Evolutionary conservation across 306 rosid species (phyloP), one percentile per base, ranked within the genome.

Genomic region (Rubus parviflorus): DNA sequence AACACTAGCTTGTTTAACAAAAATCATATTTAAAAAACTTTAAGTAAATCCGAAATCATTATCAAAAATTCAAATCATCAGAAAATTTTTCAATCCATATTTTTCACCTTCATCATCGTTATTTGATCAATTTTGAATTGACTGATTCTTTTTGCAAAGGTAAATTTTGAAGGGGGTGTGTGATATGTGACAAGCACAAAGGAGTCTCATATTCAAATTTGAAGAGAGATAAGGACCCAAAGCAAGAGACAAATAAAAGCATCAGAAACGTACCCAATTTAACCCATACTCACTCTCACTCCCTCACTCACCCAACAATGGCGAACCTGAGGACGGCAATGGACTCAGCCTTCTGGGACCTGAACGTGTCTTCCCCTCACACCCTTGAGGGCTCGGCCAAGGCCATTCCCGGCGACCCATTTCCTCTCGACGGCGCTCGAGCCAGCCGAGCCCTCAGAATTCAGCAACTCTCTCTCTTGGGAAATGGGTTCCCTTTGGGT

Each of bases 341-440:
- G 87, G 98, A 92, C 80, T 90, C 97, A 0, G 75, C 91, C 22
- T 94, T 92, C 85, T 86, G 93, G 95, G 95, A 92, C 77, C 58
- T 85, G 56, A 87, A 92, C 76, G 77, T 92, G 17, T 76, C 97
- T 0, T 85, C 98, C 0, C 90, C 98, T 69, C 96, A 73, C 41
- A 72, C 75, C 79, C 83, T 90, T 3, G 90, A 88, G 14, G 97
- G 97, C 17, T 53, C 83, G 15, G 95, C 87, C 52, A 90, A 89
- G 80, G 77, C 81, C 54, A 81, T 94, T 4, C 97, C 97, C 0
- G 97, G 93, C 19, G 88, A 84, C 62, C 91, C 98, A 0, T 68
- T 90, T 53, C 97, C 98, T 30, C 74, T 88, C 45, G 97, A 94
- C 57, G 91, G 79, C 1, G 80, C 93, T 4, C 80, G 92, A 7